A percentile compares a stretch with the other conserved stretches of the same genome.
Conservation (phyloP, 1,139 yeast species). For the Candida sanyaensis region DNA sequence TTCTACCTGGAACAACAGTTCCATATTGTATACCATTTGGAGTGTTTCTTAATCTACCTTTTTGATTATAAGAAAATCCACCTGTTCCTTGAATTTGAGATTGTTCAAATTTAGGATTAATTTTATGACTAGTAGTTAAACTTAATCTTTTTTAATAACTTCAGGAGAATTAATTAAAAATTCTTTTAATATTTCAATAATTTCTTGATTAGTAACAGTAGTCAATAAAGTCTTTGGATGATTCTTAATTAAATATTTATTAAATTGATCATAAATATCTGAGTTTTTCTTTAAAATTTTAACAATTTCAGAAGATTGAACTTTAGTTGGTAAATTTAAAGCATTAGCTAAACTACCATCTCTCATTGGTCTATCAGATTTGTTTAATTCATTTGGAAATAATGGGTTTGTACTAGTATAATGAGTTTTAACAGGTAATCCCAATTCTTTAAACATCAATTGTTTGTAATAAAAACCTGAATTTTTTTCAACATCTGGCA, state of each 20-base stretch:
- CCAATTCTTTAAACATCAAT: slow-evolving; percentile 46
- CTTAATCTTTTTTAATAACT: slow-evolving; percentile 21
- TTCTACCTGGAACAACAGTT: slow-evolving; percentile 70
- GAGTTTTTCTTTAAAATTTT: slow-evolving; percentile 34
- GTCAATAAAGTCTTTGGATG: slow-evolving; percentile 35
- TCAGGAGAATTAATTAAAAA: slow-evolving; percentile 25
- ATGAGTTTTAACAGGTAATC: slow-evolving; percentile 36
- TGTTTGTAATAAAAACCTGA: slow-evolving; percentile 42
- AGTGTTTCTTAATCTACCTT: slow-evolving; percentile 70
- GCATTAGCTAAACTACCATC: slow-evolving; percentile 31
- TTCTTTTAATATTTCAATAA: slow-evolving; percentile 26
- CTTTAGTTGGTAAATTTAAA: slow-evolving; percentile 33
- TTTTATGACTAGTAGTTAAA: slow-evolving; percentile 19
- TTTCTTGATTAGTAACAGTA: slow-evolving; percentile 10
- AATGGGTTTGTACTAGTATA: slow-evolving; percentile 34
- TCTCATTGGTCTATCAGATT: slow-evolving; percentile 18
- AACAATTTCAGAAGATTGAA: slow-evolving; percentile 29
- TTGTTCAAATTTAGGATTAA: slow-evolving; percentile 7
- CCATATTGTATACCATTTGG: slow-evolving; percentile 72
- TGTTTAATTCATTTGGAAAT: slow-evolving; percentile 28
- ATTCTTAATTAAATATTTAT: slow-evolving; percentile 34
- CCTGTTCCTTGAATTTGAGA: slow-evolving; percentile 60
- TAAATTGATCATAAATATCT: slow-evolving; percentile 31
- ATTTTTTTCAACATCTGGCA: slow-evolving; percentile 52
- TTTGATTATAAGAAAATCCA: slow-evolving; percentile 69